Evolutionary conservation across 495 filamentous ascomycete genomes (phyloP).

Genomic region (Lasiosphaeria hispida): DNA sequence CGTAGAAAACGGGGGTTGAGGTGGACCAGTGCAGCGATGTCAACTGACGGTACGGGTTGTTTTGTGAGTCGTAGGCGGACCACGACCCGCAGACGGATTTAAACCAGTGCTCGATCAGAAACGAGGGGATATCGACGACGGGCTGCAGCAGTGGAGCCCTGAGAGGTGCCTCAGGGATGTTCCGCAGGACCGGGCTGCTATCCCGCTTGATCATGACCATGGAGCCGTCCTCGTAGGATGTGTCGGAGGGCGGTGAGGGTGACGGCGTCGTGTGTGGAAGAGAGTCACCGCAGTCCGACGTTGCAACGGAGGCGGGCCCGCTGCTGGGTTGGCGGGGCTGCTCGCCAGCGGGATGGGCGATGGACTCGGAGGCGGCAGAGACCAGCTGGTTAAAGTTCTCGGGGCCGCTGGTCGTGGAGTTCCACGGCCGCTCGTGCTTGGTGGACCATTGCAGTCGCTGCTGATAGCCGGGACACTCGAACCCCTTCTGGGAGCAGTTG

Average conservation of each 20-base stretch:
- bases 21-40: constrained; percentile 27
- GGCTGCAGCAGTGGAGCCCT: constrained; percentile 12
- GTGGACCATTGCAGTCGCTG: constrained; percentile 38
- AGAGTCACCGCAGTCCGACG: neutral
- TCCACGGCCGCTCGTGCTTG: constrained; percentile 29
- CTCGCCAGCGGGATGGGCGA: constrained; percentile 9
- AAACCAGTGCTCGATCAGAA: constrained; percentile 39
- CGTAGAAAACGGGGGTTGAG: constrained; percentile 27
- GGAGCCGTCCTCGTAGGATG: neutral
- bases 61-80: constrained; percentile 32
- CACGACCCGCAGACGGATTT: constrained; percentile 35
- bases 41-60: constrained; percentile 31
- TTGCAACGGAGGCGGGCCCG: neutral
- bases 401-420: constrained; percentile 21
- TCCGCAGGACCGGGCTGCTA: neutral
- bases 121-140: constrained; percentile 32
- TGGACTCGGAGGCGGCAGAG: constrained; percentile 32
- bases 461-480: constrained; percentile 35
- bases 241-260: constrained; percentile 5
- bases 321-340: neutral
- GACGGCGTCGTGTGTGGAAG: neutral
- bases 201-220: constrained; percentile 13
- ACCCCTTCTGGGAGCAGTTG: constrained; percentile 32
- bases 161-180: constrained; percentile 12
- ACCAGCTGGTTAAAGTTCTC: constrained; percentile 34